Evolutionary conservation across 352 stramenopile species (phyloP).

Genomic region (Phytophthora citrophthora): DNA sequence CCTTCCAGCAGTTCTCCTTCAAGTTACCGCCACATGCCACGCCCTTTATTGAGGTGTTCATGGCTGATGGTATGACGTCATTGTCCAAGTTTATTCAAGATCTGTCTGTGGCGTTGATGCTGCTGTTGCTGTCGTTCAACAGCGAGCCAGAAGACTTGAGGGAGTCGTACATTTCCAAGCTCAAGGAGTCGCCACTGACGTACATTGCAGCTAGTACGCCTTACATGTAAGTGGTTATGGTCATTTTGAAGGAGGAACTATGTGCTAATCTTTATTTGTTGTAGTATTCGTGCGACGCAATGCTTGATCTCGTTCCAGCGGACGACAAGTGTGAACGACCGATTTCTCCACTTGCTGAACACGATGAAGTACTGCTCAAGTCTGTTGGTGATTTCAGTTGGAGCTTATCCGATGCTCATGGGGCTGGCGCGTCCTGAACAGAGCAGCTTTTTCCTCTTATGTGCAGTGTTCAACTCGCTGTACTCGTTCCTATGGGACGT

Average conservation of each 20-base stretch:
- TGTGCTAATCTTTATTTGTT: constrained; percentile 6
- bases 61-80: constrained; percentile 82
- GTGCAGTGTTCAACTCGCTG: constrained; percentile 92
- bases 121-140: constrained; percentile 65
- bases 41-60: constrained; percentile 82
- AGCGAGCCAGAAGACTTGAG: constrained; percentile 51
- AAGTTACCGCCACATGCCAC: constrained; percentile 57
- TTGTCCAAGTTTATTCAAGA: constrained; percentile 88
- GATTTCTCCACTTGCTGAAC: constrained; percentile 85
- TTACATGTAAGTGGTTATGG: constrained; percentile 65
- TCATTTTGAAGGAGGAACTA: not conserved
- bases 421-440: constrained; percentile 52
- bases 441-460: constrained; percentile 78
- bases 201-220: constrained; percentile 75
- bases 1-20: constrained; percentile 69
- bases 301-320: constrained; percentile 86
- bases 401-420: constrained; percentile 78
- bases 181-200: constrained; percentile 73
- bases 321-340: constrained; percentile 68
- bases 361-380: constrained; percentile 89
- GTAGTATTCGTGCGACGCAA: constrained; percentile 77
- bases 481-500: constrained; percentile 98
- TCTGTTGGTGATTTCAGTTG: constrained; percentile 78
- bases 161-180: constrained; percentile 68
- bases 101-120: constrained; percentile 60